Evolutionary conservation across 352 stramenopile genomes (phyloP), one percentile per base, ranked within the genome.

Genomic region (Aphanomyces cochlioides): DNA sequence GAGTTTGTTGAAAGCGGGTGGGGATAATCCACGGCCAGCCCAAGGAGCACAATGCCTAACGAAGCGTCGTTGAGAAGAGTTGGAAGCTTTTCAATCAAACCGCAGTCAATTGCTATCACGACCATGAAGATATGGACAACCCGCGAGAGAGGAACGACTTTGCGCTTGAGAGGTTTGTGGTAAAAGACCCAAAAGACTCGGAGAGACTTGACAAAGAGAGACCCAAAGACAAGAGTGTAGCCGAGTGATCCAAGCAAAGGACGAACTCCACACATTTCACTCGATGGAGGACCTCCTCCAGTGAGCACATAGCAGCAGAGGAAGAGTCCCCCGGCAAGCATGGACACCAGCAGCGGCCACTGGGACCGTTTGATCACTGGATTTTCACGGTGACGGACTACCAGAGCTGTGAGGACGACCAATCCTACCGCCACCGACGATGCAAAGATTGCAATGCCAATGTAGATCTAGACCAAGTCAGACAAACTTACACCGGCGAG

Each of bases 291-390:
- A 0, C 82, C 83, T n/a, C 73, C 80, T 41, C 87, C 87, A 0
- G 79, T 41, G 3, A 85, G 38, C 0, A 76, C 67, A 1, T 76
- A 72, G 7, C 28, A 58, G 50, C 78, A 88, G 58, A 89, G 78
- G 34, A 85, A 50, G 28, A 88, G 65, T 2, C 77, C 80, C 1
- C 82, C 83, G 5, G 77, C 60, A 4, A 90, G 56, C 74, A 90
- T 17, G 7, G 78, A 64, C 10, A 81, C 59, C 0, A 91, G 63
- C 41, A 91, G 80, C 59, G 90, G 78, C 59, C 77, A 88, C 72
- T 91, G 84, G 0, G 84, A 90, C 19, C 84, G 79, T 65, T 90
- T 90, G 69, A 90, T 76, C 36, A 88, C 78, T 1, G 82, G 82
- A 15, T 58, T 73, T 28, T 82, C 53, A 2, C 82, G 79, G 3